A percentile compares a stretch with the other conserved stretches of the same genome.
These are phyloP conservation scores for Phyllosticta citriasiana DNA, from an alignment of 2,329 filamentous ascomycete genomes.

Conservation along the genomic window DNA sequence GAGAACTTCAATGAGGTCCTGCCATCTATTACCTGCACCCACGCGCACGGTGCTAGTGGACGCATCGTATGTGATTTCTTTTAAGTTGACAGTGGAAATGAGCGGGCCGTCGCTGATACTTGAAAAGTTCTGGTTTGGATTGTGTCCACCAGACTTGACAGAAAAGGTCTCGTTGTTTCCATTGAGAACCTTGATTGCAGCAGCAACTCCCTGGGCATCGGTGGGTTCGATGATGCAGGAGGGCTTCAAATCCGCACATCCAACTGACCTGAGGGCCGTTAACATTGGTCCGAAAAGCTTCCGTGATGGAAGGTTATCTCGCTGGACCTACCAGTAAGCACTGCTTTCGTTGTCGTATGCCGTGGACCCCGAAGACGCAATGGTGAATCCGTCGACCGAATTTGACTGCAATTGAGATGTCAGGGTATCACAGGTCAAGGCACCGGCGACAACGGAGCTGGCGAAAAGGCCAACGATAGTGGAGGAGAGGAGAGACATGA, in stretches of 20 bases:
- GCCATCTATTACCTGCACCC: conserved; percentile 24
- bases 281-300: neutral
- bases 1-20: conserved; percentile 28
- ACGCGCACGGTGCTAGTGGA: conserved; percentile 20
- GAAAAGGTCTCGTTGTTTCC: conserved; percentile 39
- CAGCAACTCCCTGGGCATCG: conserved; percentile 39
- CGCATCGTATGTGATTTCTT: conserved; percentile 19
- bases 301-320: neutral
- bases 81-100: conserved; percentile 33
- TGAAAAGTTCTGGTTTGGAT: conserved; percentile 37
- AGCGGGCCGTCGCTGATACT: conserved; percentile 36
- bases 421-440: conserved; percentile 4
- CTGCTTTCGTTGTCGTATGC: conserved; percentile 2
- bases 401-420: conserved; percentile 1
- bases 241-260: conserved; percentile 21
- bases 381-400: neutral
- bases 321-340: conserved; percentile 2
- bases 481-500: neutral
- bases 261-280: conserved; percentile 17
- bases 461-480: neutral
- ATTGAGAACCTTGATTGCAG: conserved; percentile 40
- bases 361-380: neutral
- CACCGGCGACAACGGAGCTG: neutral
- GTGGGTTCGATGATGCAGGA: conserved; percentile 21
- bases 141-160: conserved; percentile 42